Evolutionary conservation across 805 yeast species (phyloP), one percentile per base, ranked within the genome.

Genomic region (Pachysolen tannophilus): DNA sequence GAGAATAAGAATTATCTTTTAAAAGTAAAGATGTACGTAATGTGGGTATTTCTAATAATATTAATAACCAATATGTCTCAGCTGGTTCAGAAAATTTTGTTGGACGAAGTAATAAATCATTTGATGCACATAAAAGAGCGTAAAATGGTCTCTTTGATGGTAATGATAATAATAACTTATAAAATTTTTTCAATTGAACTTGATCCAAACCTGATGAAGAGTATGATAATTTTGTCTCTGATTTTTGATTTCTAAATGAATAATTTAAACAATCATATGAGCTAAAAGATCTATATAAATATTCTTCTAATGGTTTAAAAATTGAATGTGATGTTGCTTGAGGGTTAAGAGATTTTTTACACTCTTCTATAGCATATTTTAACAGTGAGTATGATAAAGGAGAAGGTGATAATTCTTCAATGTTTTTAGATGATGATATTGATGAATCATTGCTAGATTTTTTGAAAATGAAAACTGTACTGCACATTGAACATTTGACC

Each of bases 21-120:
- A 42, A 55, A 30, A 65, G 53, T 4, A 75, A 56, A 8, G 79
- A 68, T 16, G 65, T 58, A 6, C 67, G 56, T 6, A 83, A 53
- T 5, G 70, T 62, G 0, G 95, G 95, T 20, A 79, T 72, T 39
- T 82, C 88, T 34, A 81, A 54, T 9, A 84, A 56, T 3, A 84
- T 72, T 13, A 84, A 55, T 2, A 84, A 45, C 80, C 85, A 82
- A 29, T 61, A 52, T 20, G 77, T 52, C 15, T 71, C 62, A 2
- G 55, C 44, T 0, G 78, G 69, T 9, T 63, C 56, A 6, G 61
- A 50, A 27, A 63, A 41, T 1, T 49, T 49, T 5, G 64, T 60
- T 1, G 78, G 76, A 19, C 76, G 63, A 11, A 23, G 26, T 16
- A 85, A 54, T 3, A 78, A 58, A 6, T 65, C 64, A 30, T 70